These are phyloP conservation scores for Hansenula sp. DNA, from an alignment of 1,139 yeast genomes.

Conservation along the genomic window DNA sequence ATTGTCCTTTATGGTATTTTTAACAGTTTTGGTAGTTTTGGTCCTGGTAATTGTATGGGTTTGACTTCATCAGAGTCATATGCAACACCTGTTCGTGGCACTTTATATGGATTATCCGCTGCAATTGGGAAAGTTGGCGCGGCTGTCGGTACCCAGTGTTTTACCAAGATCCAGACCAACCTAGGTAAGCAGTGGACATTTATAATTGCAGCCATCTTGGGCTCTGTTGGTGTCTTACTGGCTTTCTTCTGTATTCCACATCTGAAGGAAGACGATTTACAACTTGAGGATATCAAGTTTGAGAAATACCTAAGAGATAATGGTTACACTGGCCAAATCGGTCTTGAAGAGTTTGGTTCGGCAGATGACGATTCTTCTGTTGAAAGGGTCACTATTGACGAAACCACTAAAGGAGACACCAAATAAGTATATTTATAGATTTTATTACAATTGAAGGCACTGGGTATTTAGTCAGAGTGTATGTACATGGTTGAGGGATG, in stretches of 20 bases:
- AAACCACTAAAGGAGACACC: no score
- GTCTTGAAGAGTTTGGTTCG: slow-evolving; percentile 28
- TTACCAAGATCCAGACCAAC: slow-evolving; percentile 28
- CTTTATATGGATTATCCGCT: slow-evolving; percentile 48
- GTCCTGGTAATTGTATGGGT: slow-evolving; percentile 78
- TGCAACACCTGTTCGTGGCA: slow-evolving; percentile 76
- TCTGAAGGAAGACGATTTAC: slow-evolving; percentile 60
- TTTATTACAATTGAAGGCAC: no score
- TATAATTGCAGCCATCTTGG: slow-evolving; percentile 43
- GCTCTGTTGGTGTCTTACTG: slow-evolving; percentile 55
- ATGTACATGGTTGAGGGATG: no score
- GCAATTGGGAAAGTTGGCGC: slow-evolving; percentile 56
- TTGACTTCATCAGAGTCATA: slow-evolving; percentile 63
- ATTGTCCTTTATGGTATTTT: slow-evolving; percentile 57
- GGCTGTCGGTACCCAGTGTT: slow-evolving; percentile 39
- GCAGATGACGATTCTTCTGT: slow-evolving; percentile 1
- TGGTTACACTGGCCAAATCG: slow-evolving; percentile 66
- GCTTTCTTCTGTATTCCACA: slow-evolving; percentile 66
- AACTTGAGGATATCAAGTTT: slow-evolving; percentile 61
- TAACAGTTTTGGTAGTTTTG: slow-evolving; percentile 62
- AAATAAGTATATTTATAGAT: no score
- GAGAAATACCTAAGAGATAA: slow-evolving; percentile 56
- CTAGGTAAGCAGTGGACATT: slow-evolving; percentile 30
- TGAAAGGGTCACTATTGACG: neutral
- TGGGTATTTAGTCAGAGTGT: no score